A percentile compares a stretch with the other conserved stretches of the same genome.
Conservation (phyloP, 176 grass and related monocot species). For the Microstegium vimineum region DNA sequence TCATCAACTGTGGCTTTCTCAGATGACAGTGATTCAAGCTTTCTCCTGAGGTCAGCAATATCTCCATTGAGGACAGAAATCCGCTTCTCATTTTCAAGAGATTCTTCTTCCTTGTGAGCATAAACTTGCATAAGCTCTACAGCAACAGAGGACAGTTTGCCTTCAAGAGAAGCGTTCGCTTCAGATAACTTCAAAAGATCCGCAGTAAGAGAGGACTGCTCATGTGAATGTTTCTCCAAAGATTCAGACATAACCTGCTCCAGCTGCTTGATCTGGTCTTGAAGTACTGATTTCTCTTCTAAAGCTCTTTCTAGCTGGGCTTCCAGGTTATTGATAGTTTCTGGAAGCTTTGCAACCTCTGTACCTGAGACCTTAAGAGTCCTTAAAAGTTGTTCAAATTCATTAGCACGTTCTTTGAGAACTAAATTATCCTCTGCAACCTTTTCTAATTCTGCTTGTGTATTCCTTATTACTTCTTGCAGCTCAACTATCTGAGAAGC, state of each 20-base stretch:
- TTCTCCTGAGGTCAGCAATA: constrained; percentile 35
- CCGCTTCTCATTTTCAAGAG: constrained; percentile 26
- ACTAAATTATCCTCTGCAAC: constrained; percentile 38
- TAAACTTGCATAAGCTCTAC: constrained; percentile 39
- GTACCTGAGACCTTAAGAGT: constrained; percentile 5
- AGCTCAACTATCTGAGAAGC: constrained; percentile 40
- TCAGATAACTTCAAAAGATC: constrained; percentile 51
- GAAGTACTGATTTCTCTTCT: constrained; percentile 50
- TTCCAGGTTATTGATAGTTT: constrained; percentile 38
- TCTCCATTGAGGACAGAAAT: constrained; percentile 54
- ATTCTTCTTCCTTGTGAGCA: constrained; percentile 39
- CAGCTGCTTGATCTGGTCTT: constrained; percentile 43
- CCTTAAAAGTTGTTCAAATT: constrained; percentile 14
- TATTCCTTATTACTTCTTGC: constrained; percentile 36
- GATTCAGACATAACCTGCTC: constrained; percentile 53
- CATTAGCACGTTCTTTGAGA: neutral
- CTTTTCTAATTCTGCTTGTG: constrained; percentile 54
- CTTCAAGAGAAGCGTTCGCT: constrained; percentile 48
- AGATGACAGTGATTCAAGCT: constrained; percentile 36
- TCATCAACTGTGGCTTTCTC: constrained; percentile 50
- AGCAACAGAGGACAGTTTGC: constrained; percentile 33
- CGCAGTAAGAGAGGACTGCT: constrained; percentile 50
- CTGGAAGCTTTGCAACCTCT: constrained; percentile 37
- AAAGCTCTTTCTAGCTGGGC: constrained; percentile 33
- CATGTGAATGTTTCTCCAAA: constrained; percentile 53